These are phyloP conservation scores for Goniomonas avonlea DNA, from an alignment of 78 protist genomes.

Conservation along the genomic window DNA sequence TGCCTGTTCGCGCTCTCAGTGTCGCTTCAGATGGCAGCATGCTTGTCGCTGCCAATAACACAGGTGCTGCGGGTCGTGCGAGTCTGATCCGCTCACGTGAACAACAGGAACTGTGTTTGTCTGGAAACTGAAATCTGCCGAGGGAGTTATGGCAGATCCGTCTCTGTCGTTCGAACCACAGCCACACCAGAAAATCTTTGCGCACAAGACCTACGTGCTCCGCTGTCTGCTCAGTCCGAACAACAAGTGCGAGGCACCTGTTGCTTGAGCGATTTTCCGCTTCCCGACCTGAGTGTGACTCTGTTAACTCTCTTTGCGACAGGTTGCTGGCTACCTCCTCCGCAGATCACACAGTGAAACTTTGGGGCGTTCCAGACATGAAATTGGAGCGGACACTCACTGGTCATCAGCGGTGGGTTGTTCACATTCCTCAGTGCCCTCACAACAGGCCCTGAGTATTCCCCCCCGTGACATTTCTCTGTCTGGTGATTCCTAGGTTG, in stretches of 20 bases:
- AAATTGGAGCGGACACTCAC: slow-evolving; percentile 44
- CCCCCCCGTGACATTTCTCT: too few species aligned
- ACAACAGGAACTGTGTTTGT: slow-evolving; percentile 63
- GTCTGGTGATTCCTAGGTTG: too few species aligned
- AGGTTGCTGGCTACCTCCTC: slow-evolving; percentile 80
- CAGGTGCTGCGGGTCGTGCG: too few species aligned
- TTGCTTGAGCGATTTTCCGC: too few species aligned
- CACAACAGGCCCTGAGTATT: too few species aligned
- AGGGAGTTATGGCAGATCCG: background rate
- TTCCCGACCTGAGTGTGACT: background rate
- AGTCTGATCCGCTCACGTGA: too few species aligned
- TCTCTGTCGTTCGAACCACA: background rate
- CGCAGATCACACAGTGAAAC: slow-evolving; percentile 76
- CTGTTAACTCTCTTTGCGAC: background rate
- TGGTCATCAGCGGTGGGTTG: slow-evolving; percentile 64
- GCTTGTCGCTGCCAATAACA: slow-evolving; percentile 72
- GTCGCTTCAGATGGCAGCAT: slow-evolving; percentile 53
- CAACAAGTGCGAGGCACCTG: slow-evolving; percentile 53
- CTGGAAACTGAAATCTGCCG: slow-evolving; percentile 29
- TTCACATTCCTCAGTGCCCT: too few species aligned
- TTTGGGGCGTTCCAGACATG: slow-evolving; percentile 62
- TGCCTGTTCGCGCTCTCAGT: slow-evolving; percentile 64
- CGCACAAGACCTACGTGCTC: slow-evolving; percentile 69
- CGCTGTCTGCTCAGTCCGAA: slow-evolving; percentile 71
- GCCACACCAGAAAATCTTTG: background rate